Conservation (phyloP, 208 protist genomes). For the Acanthamoeba triangularis region DNA sequence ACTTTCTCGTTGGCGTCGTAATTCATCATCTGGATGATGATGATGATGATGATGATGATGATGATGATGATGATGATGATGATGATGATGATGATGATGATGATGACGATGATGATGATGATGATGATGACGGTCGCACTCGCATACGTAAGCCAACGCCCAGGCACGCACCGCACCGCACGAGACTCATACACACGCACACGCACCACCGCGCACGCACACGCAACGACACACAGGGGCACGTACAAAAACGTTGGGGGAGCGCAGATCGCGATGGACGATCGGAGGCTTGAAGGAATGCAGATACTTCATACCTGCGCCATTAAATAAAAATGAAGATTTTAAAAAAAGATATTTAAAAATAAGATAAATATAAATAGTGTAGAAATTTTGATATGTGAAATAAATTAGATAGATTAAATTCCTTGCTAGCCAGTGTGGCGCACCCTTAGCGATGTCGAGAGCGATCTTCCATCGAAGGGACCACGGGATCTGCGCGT, state of each 20-base stretch:
- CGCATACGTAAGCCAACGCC: no score
- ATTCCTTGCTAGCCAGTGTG: not conserved
- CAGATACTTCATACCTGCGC: slow-evolving; percentile 67
- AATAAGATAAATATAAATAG: not conserved
- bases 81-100: no score
- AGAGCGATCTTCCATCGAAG: slow-evolving; percentile 76
- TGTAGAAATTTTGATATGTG: no score
- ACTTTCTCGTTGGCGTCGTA: slow-evolving; percentile 2
- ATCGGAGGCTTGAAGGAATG: slow-evolving; percentile 80
- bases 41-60: no score
- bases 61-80: no score
- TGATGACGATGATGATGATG: no score
- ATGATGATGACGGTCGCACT: no score
- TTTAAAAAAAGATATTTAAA: no score
- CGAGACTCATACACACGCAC: no score
- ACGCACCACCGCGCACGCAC: not conserved
- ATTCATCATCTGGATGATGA: slow-evolving; percentile 68
- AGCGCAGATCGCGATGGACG: slow-evolving; percentile 82
- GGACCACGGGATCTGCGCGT: slow-evolving; percentile 37
- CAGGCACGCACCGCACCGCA: no score
- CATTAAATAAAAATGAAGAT: no score
- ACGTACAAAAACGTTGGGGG: slow-evolving; percentile 81
- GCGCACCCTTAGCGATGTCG: slow-evolving; percentile 77
- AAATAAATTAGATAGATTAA: no score
- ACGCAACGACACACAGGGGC: not conserved